These are phyloP conservation scores for Scenedesmus sp. DNA, from an alignment of 163 green algal species.

Conservation along the genomic window DNA sequence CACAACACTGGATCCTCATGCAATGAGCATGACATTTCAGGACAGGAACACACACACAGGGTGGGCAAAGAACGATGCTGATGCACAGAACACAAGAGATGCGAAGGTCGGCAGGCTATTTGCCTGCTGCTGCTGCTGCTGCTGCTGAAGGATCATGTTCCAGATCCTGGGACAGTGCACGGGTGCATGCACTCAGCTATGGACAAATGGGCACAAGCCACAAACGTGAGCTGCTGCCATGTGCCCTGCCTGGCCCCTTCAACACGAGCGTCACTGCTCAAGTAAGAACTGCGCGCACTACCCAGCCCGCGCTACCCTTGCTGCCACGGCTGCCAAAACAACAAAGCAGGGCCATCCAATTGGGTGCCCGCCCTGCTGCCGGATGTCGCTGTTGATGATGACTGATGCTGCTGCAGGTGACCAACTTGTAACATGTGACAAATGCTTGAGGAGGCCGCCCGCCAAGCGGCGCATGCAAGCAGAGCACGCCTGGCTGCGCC, in stretches of 20 bases:
- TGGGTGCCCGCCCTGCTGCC: background rate
- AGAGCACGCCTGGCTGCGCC: background rate
- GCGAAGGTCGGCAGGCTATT: background rate
- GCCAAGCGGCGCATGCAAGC: background rate
- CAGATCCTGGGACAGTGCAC: background rate
- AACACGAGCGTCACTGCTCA: background rate
- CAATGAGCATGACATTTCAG: background rate
- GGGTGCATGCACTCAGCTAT: constrained; percentile 1
- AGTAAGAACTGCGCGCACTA: background rate
- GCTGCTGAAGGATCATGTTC: background rate
- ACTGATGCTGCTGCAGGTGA: background rate
- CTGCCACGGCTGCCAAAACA: background rate
- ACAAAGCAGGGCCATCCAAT: background rate
- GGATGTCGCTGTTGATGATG: background rate
- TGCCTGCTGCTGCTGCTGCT: constrained; percentile 2
- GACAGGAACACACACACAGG: background rate
- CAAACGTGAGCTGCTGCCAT: background rate
- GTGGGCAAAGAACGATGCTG: background rate
- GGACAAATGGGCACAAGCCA: background rate
- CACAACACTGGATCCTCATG: background rate
- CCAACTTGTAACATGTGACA: background rate
- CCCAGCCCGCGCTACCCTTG: background rate
- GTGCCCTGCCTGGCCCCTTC: background rate
- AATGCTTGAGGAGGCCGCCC: background rate
- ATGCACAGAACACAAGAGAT: constrained; percentile 4